Percentiles rank a stretch among this genome's conserved stretches.
phyloP scores from a whole-genome alignment of 164 flowering plant species.

The Vitis vinifera region DNA sequence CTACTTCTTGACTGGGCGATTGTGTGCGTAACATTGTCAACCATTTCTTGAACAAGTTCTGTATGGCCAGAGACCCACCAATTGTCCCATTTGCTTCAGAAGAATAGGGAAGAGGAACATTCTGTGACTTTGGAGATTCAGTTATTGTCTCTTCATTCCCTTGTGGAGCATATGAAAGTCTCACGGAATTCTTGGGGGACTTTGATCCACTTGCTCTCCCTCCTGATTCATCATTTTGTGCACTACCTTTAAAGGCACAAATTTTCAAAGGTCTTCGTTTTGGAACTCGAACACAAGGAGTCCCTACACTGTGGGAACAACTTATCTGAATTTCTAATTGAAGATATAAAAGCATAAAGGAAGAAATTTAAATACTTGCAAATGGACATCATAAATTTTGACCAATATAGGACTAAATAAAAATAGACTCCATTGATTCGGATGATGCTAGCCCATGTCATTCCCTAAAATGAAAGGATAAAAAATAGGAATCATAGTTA shows the following conservation, averaged over 20 bases:
- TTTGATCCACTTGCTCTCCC: conserved; percentile 42
- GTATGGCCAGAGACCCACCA: conserved; percentile 51
- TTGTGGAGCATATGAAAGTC: conserved; percentile 49
- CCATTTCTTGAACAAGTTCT: conserved; percentile 68
- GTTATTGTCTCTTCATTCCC: conserved; percentile 41
- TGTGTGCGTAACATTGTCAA: conserved; percentile 57
- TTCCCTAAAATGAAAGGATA: not conserved
- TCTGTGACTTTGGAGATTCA: conserved; percentile 32
- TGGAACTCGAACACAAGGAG: conserved; percentile 23
- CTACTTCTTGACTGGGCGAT: conserved; percentile 32
- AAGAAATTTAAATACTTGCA: not conserved
- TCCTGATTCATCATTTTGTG: conserved; percentile 53
- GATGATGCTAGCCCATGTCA: not conserved
- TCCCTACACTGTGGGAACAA: conserved; percentile 44
- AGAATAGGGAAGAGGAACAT: conserved; percentile 41
- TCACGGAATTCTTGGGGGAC: conserved; percentile 42
- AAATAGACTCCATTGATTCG: not conserved
- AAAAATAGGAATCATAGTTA: not conserved
- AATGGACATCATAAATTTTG: not conserved
- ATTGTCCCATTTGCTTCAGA: conserved; percentile 37
- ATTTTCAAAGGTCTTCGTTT: conserved; percentile 44
- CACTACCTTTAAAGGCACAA: conserved; percentile 64
- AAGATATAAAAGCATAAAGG: not conserved
- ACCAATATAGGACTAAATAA: not conserved
- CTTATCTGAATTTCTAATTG: not conserved